Conservation (phyloP, 208 protist species). For the Trypanosomatidae sp. region DNA sequence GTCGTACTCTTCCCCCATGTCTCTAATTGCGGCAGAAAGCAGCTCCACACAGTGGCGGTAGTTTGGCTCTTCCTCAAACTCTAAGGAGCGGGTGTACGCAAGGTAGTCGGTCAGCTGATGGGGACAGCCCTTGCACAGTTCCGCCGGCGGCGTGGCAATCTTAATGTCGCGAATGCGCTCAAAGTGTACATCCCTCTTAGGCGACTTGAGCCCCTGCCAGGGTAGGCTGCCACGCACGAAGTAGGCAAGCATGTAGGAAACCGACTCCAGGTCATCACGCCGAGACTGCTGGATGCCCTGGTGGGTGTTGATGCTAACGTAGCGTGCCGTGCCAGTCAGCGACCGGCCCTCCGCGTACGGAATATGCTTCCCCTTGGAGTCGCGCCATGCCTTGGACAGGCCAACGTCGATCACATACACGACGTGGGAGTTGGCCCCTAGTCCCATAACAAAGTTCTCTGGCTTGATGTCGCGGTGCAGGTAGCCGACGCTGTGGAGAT, state of each 20-base stretch:
- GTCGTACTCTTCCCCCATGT: constrained; percentile 49
- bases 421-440: constrained; percentile 47
- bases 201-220: constrained; percentile 90
- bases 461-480: constrained; percentile 92
- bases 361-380: constrained; percentile 70
- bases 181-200: constrained; percentile 42
- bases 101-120: constrained; percentile 57
- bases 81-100: constrained; percentile 51
- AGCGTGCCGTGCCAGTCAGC: constrained; percentile 81
- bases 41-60: constrained; percentile 67
- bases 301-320: constrained; percentile 98
- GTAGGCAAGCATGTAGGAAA: constrained; percentile 97
- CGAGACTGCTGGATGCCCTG: constrained; percentile 94
- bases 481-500: constrained; percentile 88
- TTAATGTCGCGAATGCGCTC: constrained; percentile 64
- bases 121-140: constrained; percentile 58
- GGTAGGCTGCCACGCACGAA: constrained; percentile 97
- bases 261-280: constrained; percentile 84
- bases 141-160: constrained; percentile 40
- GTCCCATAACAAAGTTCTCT: constrained; percentile 90
- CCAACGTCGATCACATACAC: constrained; percentile 90
- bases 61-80: constrained; percentile 75
- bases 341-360: constrained; percentile 66
- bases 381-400: constrained; percentile 74
- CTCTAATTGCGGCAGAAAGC: constrained; percentile 36